Conservation (phyloP, 2,329 filamentous ascomycete genomes). For the Cadophora malorum region DNA sequence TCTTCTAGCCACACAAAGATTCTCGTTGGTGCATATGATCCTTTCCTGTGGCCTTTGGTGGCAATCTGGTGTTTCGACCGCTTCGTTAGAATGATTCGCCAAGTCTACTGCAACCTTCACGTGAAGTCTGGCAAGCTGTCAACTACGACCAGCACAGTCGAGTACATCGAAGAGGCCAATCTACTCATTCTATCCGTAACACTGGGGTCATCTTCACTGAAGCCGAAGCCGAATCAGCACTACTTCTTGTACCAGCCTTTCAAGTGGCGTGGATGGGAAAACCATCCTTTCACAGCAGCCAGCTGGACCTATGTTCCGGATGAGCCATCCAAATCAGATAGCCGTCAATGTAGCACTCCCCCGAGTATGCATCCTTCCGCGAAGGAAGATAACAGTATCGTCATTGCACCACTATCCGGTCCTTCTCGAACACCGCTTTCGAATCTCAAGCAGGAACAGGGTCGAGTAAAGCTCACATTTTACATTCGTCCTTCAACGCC, state of each 20-base stretch:
- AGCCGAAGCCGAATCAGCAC: slow-evolving; percentile 36
- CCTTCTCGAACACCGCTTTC: neutral
- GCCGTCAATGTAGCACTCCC: neutral
- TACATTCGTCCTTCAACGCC: slow-evolving; percentile 7
- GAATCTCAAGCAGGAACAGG: neutral
- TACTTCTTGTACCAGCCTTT: slow-evolving; percentile 46
- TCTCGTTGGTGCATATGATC: too few species aligned
- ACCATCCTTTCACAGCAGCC: slow-evolving; percentile 54
- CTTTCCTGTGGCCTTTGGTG: too few species aligned
- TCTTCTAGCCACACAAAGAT: too few species aligned
- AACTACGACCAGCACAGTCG: too few species aligned
- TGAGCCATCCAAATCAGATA: slow-evolving; percentile 28
- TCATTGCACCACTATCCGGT: slow-evolving; percentile 1
- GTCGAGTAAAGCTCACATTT: slow-evolving; percentile 4
- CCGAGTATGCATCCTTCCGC: neutral
- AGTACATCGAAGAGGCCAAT: neutral
- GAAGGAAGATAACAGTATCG: neutral
- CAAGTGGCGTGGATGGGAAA: slow-evolving; percentile 54
- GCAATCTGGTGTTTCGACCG: too few species aligned
- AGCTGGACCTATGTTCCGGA: neutral
- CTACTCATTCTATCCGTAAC: slow-evolving; percentile 39
- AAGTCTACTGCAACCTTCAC: too few species aligned
- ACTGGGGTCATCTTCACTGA: slow-evolving; percentile 28
- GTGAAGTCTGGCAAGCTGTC: too few species aligned
- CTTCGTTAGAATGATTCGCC: too few species aligned